These are phyloP conservation scores for Sanguinoderma infundibulare DNA, from an alignment of 1,284 basidiomycete species.

Conservation along the genomic window DNA sequence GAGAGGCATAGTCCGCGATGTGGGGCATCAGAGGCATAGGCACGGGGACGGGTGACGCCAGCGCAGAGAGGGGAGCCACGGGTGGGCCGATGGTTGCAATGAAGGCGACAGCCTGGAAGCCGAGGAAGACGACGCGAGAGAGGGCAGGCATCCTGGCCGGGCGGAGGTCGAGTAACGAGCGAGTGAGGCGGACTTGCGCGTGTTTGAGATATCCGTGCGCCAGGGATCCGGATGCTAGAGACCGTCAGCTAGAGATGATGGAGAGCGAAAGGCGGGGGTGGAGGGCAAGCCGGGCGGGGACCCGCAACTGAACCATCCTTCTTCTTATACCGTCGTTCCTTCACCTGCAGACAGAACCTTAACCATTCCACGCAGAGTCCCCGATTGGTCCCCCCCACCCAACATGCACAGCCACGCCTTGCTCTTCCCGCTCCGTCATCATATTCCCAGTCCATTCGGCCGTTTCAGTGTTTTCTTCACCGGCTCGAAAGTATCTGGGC, in stretches of 20 bases:
- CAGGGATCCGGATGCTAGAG: no score
- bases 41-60: slow-evolving; percentile 37
- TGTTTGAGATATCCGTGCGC: slow-evolving; percentile 19
- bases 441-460: no score
- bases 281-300: not conserved
- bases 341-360: not conserved
- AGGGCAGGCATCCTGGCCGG: slow-evolving; percentile 41
- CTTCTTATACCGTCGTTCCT: not conserved
- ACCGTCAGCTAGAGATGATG: slow-evolving; percentile 21
- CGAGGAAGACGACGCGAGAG: slow-evolving; percentile 41
- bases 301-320: not conserved
- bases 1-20: slow-evolving; percentile 23
- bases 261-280: slow-evolving; percentile 28
- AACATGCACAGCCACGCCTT: not conserved
- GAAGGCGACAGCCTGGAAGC: slow-evolving; percentile 44
- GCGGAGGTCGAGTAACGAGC: slow-evolving; percentile 11
- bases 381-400: not conserved
- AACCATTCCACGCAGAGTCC: not conserved
- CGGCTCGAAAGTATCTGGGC: no score
- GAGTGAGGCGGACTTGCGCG: slow-evolving; percentile 31
- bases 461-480: no score
- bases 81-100: slow-evolving; percentile 34
- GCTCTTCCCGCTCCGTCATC: no score
- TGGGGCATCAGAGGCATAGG: slow-evolving; percentile 35
- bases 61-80: slow-evolving; percentile 22